Conservation (phyloP, 305 asterid species). For the Stenogyne calaminthoides region DNA sequence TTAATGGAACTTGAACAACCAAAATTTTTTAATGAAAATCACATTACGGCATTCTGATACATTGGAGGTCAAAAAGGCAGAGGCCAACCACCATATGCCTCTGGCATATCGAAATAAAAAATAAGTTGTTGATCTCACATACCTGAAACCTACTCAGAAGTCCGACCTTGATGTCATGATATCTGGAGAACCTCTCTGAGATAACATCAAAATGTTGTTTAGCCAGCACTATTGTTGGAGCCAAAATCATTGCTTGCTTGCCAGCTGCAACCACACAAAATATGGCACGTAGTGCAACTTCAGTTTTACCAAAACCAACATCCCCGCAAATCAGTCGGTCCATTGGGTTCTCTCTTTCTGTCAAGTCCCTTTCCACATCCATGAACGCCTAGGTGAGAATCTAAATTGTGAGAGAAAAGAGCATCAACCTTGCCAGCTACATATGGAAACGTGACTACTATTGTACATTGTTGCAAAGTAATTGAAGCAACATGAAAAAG, state of each 20-base stretch:
- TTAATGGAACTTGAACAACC: constrained; percentile 18
- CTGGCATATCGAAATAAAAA: constrained; percentile 17
- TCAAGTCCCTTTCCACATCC: constrained; percentile 92
- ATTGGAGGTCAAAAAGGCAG: not conserved
- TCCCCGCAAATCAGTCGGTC: constrained; percentile 96
- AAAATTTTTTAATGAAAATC: constrained; percentile 12
- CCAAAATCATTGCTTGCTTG: constrained; percentile 94
- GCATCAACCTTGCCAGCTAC: constrained; percentile 36
- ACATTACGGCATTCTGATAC: constrained; percentile 9
- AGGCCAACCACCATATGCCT: constrained; percentile 20
- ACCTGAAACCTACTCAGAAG: constrained; percentile 99
- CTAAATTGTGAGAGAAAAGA: constrained; percentile 45
- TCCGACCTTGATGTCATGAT: constrained; percentile 67
- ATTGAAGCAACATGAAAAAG: constrained; percentile 20
- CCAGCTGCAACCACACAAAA: constrained; percentile 88
- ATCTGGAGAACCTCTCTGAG: constrained; percentile 78
- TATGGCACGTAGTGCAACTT: constrained; percentile 97
- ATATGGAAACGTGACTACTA: constrained; percentile 24
- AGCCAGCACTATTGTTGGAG: constrained; percentile 94
- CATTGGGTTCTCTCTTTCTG: constrained; percentile 94
- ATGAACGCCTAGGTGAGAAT: constrained; percentile 75
- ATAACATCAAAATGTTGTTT: constrained; percentile 92
- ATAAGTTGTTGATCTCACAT: constrained; percentile 25
- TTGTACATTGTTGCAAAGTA: constrained; percentile 10
- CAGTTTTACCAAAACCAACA: constrained; percentile 98